Conservation (phyloP, 2,329 filamentous ascomycete genomes). For the Hymenoscyphus occultus region DNA sequence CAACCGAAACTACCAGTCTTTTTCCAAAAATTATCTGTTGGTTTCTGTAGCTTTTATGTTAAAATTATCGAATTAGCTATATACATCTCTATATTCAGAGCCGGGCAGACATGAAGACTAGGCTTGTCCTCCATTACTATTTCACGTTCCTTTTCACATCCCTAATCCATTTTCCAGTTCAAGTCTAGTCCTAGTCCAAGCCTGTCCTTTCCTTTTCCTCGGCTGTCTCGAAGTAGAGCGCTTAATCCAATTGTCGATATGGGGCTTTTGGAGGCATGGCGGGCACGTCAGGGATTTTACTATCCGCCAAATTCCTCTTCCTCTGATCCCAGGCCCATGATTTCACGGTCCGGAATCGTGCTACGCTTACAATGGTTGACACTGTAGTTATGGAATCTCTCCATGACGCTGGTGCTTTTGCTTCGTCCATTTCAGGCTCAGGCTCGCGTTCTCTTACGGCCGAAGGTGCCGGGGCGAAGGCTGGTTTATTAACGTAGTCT, state of each 20-base stretch:
- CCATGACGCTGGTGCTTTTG: neutral
- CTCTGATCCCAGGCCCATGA: constrained; percentile 2
- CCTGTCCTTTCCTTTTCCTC: neutral
- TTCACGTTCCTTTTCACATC: neutral
- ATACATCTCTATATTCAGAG: neutral
- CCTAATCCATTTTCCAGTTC: neutral
- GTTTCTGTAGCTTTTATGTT: neutral
- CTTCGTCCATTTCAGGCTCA: neutral
- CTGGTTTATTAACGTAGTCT: too few species aligned
- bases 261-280: neutral
- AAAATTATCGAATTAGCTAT: neutral
- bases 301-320: neutral
- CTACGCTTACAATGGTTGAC: neutral
- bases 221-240: neutral
- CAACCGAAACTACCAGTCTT: neutral
- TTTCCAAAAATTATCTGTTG: neutral
- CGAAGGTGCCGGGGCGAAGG: too few species aligned
- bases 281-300: neutral
- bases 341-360: neutral
- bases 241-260: constrained; percentile 2
- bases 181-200: neutral
- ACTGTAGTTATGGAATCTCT: constrained; percentile 1
- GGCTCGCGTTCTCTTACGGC: too few species aligned
- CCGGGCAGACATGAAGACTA: neutral
- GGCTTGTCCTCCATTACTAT: neutral